Evolutionary conservation across 2,329 filamentous ascomycete species (phyloP).

Genomic region (Diatrype stigma): DNA sequence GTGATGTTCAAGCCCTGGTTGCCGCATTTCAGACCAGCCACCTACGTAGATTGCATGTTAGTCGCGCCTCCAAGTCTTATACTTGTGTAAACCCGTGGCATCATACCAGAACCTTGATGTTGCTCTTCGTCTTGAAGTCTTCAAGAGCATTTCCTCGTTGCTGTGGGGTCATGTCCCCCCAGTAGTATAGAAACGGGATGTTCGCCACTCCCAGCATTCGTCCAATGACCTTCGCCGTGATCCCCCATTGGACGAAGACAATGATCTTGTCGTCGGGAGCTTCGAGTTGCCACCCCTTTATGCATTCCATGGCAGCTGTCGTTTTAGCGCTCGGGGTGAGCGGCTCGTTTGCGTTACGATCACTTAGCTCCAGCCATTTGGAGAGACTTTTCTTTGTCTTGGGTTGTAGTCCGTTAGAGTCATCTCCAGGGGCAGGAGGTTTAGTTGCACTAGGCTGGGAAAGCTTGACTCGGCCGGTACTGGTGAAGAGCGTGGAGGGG

Average conservation of each 20-base stretch:
- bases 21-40: not conserved
- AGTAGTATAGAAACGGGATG: not conserved
- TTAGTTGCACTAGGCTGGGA: not conserved
- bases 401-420: not conserved
- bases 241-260: not conserved
- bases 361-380: not conserved
- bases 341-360: not conserved
- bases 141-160: not conserved
- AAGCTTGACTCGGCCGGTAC: not conserved
- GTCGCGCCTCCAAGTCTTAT: not conserved
- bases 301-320: not conserved
- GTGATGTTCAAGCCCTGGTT: slow-evolving; percentile 3
- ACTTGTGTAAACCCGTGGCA: not conserved
- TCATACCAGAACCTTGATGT: slow-evolving; percentile 4
- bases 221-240: not conserved
- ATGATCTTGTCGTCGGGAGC: not conserved
- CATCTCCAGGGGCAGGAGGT: not conserved
- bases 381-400: not conserved
- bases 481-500: too few relatives aligned
- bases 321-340: not conserved
- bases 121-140: not conserved
- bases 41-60: not conserved
- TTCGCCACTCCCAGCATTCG: not conserved
- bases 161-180: not conserved
- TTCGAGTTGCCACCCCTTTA: not conserved